These are phyloP conservation scores for Thielaviopsis ethacetica DNA, from an alignment of 2,329 filamentous ascomycete species.

Conservation along the genomic window DNA sequence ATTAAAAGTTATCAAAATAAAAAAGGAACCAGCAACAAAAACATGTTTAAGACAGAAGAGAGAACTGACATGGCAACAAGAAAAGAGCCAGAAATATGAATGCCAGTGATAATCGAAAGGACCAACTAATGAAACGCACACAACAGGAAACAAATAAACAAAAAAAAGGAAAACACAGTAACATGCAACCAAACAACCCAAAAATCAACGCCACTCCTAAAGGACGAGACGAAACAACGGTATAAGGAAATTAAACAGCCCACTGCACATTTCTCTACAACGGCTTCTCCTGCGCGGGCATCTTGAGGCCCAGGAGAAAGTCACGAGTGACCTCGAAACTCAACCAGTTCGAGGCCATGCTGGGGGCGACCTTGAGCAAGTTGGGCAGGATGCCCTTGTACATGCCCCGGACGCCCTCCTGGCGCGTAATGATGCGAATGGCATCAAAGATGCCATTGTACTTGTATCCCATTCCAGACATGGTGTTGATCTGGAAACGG, in stretches of 20 bases:
- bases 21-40: no score
- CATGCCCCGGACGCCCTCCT: constrained; percentile 71
- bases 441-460: constrained; percentile 82
- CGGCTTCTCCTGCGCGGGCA: constrained; percentile 19
- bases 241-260: not conserved
- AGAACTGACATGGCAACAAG: not conserved
- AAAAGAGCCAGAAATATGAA: not conserved
- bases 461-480: constrained; percentile 94
- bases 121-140: not conserved
- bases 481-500: constrained; percentile 96
- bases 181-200: not conserved
- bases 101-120: not conserved
- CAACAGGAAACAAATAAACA: not conserved
- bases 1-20: no score
- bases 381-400: constrained; percentile 97
- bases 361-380: constrained; percentile 88
- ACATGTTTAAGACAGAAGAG: not conserved
- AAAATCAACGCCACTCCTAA: not conserved
- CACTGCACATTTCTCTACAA: constrained; percentile 5
- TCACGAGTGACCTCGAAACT: constrained; percentile 92
- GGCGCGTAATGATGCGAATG: constrained; percentile 58
- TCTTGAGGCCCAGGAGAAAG: constrained; percentile 51
- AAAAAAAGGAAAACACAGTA: not conserved
- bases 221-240: not conserved
- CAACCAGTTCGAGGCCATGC: constrained; percentile 97